Evolutionary conservation across 345 rosid genomes (phyloP), one percentile per base, ranked within the genome.

Genomic region (Abelmoschus esculentus): DNA sequence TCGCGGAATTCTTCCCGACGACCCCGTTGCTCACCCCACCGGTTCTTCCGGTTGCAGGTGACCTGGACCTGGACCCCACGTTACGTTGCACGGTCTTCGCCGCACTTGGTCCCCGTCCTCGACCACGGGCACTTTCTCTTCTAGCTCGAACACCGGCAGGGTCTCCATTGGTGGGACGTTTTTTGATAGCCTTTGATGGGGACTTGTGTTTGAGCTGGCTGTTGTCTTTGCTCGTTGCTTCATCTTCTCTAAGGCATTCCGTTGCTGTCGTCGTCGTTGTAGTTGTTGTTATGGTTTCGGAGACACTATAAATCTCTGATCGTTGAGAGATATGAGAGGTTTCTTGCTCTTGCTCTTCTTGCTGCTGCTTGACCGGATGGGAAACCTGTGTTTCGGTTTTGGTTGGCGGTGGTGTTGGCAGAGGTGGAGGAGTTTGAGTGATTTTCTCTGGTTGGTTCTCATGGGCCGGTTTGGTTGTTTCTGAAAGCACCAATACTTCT

Each of bases 401-500:
- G 56, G 66, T n/a, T n/a, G n/a, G n/a, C n/a, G n/a, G 67, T 50
- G 44, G 11, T 3, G 44, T 10, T 0, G 44, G 44, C 2, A 59
- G 0, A 17, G 61, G 32, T 8, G 40, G 34, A 9, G 67, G 66
- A 55, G 56, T 76, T 42, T 68, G 74, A 74, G 70, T 44, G 2
- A 2, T 63, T 5, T 56, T 62, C n/a, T 56, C 32, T 10, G 55
- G 42, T 0, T 63, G 72, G 53, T 38, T 18, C 75, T 55, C 58
- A 54, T 69, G 4, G 73, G 58, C n/a, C n/a, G n/a, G 63, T 29
- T 75, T 56, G 61, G 79, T 81, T 6, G 81, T 83, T 72, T 87
- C 89, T 0, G 92, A 86, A 38, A 84, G 84, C 11, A 89, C 83
- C 4, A 82, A 72, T 14, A 83, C 88, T 80, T 91, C 90, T 72